Base-by-base conservation (phyloP, 345 rosid genomes). In the Euphorbia tirucalli region DNA sequence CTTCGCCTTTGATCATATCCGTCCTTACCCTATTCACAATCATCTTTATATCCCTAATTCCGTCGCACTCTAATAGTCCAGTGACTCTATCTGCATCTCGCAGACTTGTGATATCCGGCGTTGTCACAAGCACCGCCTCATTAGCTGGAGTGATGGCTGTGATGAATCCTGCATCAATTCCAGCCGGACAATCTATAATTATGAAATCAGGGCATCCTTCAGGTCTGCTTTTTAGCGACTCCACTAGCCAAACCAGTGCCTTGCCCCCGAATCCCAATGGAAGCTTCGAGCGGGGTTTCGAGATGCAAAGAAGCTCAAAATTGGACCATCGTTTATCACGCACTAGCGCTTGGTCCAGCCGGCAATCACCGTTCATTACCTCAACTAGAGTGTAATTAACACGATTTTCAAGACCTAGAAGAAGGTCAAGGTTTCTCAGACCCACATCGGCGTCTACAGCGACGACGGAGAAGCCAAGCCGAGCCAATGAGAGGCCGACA, bases 121-220 rank as follows among this genome's bases (percentile, higher is more conserved):
- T 95, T 2, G 97, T 90, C 18, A 95, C 97, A 7, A 92, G 67
- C 1, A 95, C 89, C 3, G 97, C 97, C 71, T 92, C 97, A 19
- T 95, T 92, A 0, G 99, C 99, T 2, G 98, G 97, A 48, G 96
- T 92, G n/a, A 94, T 94, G 2, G 98, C 97, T 0, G 97, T 94
- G 61, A 94, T 94, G 65, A 94, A 92, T n/a, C 98, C 97, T 7
- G 98, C 98, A 61, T 94, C 97, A n/a, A 94, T 94, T 5, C 98
- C 98, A 0, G 97, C 96, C 0, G 98, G 98, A 22, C 97, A 94
- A 69, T 94, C 98, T 11, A 92, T 92, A 64, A 94, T 22, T 32
- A 92, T 90, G 70, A 92, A 94, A 63, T 94, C 92, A 0, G 98
- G 97, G 13, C 84, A 81, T 0, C 97, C 95, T 75, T 90, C 95